phyloP scores from a whole-genome alignment of 495 filamentous ascomycete genomes.

The Bryoglossum gracile region DNA sequence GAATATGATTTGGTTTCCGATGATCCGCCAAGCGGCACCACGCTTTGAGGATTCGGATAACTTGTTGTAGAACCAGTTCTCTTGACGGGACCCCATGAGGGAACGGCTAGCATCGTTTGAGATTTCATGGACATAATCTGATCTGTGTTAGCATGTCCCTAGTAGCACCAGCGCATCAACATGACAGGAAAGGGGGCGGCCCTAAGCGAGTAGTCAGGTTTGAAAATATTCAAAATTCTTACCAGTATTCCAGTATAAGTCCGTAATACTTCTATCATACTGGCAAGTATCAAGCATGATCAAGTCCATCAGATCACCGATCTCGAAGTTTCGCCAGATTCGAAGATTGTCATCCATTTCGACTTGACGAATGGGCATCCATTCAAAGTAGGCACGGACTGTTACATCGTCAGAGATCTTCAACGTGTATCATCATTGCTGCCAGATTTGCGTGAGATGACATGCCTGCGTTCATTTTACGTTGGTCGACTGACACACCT shows the following conservation, averaged over 20 bases:
- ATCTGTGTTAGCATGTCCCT: no score
- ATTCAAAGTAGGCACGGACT: slow-evolving; percentile 76
- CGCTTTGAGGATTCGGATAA: slow-evolving; percentile 44
- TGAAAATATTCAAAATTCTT: no score
- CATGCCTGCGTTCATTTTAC: slow-evolving; percentile 61
- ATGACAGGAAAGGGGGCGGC: no score
- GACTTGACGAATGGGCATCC: slow-evolving; percentile 53
- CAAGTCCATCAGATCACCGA: slow-evolving; percentile 58
- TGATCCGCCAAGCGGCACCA: slow-evolving; percentile 54
- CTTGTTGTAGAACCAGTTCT: slow-evolving; percentile 60
- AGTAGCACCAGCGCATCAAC: no score
- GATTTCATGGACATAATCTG: slow-evolving; percentile 46
- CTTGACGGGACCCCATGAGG: slow-evolving; percentile 58
- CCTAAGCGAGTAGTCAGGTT: no score
- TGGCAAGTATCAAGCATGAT: slow-evolving; percentile 61
- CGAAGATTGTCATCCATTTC: slow-evolving; percentile 65
- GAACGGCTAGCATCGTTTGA: slow-evolving; percentile 50
- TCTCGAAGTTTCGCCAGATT: slow-evolving; percentile 59
- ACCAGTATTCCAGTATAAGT: no score
- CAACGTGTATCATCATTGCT: no score
- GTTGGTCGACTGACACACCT: slow-evolving; percentile 53
- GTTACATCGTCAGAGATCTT: no score
- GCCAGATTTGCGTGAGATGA: no score
- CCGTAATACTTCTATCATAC: slow-evolving; percentile 54
- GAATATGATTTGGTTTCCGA: slow-evolving; percentile 62